Conservation (phyloP, 495 filamentous ascomycete species). For the Penicillium dipodomyicola region DNA sequence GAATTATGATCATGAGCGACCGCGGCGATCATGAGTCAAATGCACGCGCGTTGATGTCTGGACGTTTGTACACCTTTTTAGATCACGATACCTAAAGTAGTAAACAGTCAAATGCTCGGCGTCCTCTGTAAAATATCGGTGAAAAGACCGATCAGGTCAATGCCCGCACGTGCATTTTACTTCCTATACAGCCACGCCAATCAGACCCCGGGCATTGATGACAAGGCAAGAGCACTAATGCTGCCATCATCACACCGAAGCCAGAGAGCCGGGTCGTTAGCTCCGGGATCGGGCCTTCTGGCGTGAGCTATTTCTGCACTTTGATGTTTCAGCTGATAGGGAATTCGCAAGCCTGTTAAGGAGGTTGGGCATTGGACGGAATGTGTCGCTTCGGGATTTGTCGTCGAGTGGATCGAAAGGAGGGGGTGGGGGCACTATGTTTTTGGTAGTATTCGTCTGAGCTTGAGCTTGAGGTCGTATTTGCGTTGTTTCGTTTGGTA, state of each 20-base stretch:
- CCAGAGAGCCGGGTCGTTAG: slow-evolving; percentile 20
- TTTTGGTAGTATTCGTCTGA: neutral
- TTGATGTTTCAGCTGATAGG: slow-evolving; percentile 1
- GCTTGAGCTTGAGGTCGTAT: neutral
- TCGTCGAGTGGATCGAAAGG: neutral
- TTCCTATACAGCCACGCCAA: slow-evolving; percentile 10
- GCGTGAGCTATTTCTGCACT: slow-evolving; percentile 3
- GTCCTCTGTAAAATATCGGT: slow-evolving; percentile 8
- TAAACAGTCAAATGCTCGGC: neutral
- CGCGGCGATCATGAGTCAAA: slow-evolving; percentile 7
- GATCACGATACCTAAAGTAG: neutral
- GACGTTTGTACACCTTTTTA: neutral
- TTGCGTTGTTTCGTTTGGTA: neutral
- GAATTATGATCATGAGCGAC: slow-evolving; percentile 6
- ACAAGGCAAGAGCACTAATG: slow-evolving; percentile 19
- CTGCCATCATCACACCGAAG: slow-evolving; percentile 24
- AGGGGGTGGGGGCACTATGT: neutral
- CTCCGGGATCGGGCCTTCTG: slow-evolving; percentile 14
- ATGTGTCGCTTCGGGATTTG: neutral
- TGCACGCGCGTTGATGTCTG: neutral
- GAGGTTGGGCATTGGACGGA: neutral
- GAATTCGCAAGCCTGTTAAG: neutral
- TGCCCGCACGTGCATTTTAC: slow-evolving; percentile 2
- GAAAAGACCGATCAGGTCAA: neutral
- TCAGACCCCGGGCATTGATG: slow-evolving; percentile 17